These are phyloP conservation scores for Solanum chacoense DNA, from an alignment of 305 asterid species.

Conservation along the genomic window DNA sequence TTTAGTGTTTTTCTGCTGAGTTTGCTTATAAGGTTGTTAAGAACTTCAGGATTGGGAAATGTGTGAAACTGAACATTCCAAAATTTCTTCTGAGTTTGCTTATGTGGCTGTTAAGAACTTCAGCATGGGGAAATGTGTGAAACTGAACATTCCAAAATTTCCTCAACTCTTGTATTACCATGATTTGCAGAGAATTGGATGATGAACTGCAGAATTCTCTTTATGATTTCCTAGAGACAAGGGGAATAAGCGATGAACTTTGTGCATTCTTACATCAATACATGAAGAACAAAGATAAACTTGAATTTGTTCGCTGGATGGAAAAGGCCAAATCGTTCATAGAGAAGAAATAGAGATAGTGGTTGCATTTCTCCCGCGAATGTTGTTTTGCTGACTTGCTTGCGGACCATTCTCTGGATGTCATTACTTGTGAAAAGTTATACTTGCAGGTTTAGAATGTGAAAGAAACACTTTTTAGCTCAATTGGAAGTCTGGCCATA, in stretches of 20 bases:
- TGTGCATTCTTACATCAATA: conserved; percentile 55
- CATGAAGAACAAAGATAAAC: conserved; percentile 64
- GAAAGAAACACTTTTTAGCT: neutral
- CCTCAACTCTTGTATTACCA: neutral
- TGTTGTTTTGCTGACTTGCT: neutral
- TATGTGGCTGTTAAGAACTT: neutral
- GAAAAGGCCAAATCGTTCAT: conserved; percentile 38
- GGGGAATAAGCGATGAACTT: conserved; percentile 67
- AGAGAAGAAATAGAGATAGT: conserved; percentile 32
- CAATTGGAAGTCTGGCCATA: neutral
- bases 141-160: neutral
- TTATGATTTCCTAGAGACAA: conserved; percentile 61
- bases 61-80: neutral
- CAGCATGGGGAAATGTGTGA: neutral
- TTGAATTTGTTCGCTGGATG: conserved; percentile 74
- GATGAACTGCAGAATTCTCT: conserved; percentile 65
- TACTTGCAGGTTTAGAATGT: neutral
- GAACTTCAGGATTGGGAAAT: neutral
- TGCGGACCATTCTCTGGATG: neutral
- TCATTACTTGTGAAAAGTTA: neutral
- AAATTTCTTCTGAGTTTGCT: neutral
- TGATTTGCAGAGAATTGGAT: conserved; percentile 56
- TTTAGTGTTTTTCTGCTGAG: neutral
- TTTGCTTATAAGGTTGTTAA: neutral
- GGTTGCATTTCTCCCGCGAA: neutral